Evolutionary conservation across 2,329 filamentous ascomycete species (phyloP).

Genomic region (Claviceps purpurea): DNA sequence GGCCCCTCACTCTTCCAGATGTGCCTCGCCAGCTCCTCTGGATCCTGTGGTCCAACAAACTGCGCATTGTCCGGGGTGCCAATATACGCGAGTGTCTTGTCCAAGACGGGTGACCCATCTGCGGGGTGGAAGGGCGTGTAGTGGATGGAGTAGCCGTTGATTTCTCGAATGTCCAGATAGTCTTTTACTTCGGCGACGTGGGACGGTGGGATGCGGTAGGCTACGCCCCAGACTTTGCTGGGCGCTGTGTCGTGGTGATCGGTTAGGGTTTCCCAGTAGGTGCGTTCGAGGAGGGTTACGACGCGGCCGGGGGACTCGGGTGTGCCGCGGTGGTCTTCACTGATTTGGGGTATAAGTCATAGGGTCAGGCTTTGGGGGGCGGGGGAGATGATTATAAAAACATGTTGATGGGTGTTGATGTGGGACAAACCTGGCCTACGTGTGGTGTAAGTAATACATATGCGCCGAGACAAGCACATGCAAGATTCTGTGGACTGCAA

Average conservation of each 20-base stretch:
- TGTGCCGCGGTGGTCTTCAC: conserved; percentile 89
- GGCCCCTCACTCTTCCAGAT: conserved; percentile 67
- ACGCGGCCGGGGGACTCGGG: conserved; percentile 79
- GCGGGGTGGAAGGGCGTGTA: conserved; percentile 65
- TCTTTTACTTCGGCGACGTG: conserved; percentile 69
- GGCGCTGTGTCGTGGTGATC: conserved; percentile 49
- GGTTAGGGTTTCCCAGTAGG: conserved; percentile 69
- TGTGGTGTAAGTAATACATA: not conserved
- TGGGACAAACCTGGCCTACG: conserved; percentile 6
- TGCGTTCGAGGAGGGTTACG: conserved; percentile 76
- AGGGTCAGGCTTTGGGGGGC: not conserved
- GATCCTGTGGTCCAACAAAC: conserved; percentile 75
- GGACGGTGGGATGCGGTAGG: conserved; percentile 66
- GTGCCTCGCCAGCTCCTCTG: conserved; percentile 62
- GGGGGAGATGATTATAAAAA: not conserved
- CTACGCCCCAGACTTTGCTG: conserved; percentile 75
- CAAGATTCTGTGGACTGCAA: too few species aligned
- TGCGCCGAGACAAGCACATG: not conserved
- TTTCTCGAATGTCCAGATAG: conserved; percentile 92
- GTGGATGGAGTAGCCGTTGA: conserved; percentile 93
- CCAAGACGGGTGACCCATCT: conserved; percentile 26
- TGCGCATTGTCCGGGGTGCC: conserved; percentile 87
- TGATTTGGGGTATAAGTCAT: conserved; percentile 23
- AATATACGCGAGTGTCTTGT: conserved; percentile 70
- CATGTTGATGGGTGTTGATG: not conserved